Base-by-base conservation (phyloP, 208 protist species). In the Strigomonas culicis region DNA sequence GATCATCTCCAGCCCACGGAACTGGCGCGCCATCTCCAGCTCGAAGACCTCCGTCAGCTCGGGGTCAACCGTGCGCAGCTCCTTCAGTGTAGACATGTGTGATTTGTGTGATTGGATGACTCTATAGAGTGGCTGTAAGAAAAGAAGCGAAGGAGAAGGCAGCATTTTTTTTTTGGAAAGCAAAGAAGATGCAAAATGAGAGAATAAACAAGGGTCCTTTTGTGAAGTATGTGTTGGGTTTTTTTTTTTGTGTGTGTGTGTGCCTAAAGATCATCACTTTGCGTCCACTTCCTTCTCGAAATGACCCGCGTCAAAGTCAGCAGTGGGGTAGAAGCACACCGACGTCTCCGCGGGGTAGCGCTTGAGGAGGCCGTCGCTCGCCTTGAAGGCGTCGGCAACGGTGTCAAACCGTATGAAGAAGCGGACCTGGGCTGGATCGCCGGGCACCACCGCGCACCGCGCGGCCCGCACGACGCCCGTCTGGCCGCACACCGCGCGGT, bases 11-110 rank as follows among this genome's bases (percentile, higher is more conserved):
- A 97, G 69, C 3, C 90, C 90, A 44, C 81, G 78, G 57, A 67
- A 97, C 77, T 97, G 91, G 4, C 93, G 88, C 0, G 66, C 65
- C 79, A 93, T 94, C 68, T 97, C 93, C 39, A 77, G 63, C 75
- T 96, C 77, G 13, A 97, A 87, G 31, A 96, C 74, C 27, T 95
- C 74, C 21, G 67, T 70, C 25, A 97, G 67, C 71, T 95, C 81
- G 11, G 84, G 87, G 64, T 97, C 93, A 27, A 86, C 66, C 53
- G 77, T 71, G 3, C 66, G 27, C 50, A 95, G n/a, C 17, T 51
- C 46, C 46, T n/a, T 51, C 17, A 51, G 15, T 4, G 34, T 39
- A 39, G 34, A 41, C n/a, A 63, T 64, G n/a, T n/a, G n/a, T n/a
- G n/a, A n/a, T n/a, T n/a, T n/a, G n/a, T n/a, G n/a, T n/a, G n/a